Evolutionary conservation across 2,329 filamentous ascomycete genomes (phyloP).

Genomic region (Ceratocystis papillata): DNA sequence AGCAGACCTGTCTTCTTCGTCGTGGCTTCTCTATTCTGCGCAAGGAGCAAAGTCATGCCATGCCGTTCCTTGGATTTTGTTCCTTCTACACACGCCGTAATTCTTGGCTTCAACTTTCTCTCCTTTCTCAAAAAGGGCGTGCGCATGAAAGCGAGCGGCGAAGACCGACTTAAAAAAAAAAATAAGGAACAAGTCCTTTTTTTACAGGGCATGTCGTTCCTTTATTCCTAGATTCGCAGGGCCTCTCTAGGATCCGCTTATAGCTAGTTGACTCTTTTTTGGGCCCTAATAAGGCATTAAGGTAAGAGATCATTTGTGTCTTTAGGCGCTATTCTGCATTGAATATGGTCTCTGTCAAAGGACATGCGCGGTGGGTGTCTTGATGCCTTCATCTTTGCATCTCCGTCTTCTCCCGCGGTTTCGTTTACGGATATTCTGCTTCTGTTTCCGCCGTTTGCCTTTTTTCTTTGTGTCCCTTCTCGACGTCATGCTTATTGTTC

Average conservation of each 20-base stretch:
- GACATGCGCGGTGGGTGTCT: background rate
- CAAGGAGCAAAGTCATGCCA: background rate
- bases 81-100: background rate
- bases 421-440: background rate
- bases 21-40: background rate
- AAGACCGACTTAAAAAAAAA: background rate
- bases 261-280: background rate
- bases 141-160: conserved; percentile 11
- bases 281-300: no score
- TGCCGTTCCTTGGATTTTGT: background rate
- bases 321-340: background rate
- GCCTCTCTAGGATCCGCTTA: background rate
- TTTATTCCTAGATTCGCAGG: background rate
- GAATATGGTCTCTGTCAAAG: background rate
- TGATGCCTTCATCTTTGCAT: background rate
- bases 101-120: background rate
- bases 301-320: no score
- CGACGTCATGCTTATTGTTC: background rate
- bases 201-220: conserved; percentile 4
- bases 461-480: background rate
- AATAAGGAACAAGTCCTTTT: no score
- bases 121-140: background rate
- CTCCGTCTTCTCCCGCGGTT: background rate
- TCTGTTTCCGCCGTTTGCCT: background rate
- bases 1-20: background rate